These are phyloP conservation scores for Sporobolomyces roseus DNA, from an alignment of 768 basidiomycete genomes.

Conservation along the genomic window DNA sequence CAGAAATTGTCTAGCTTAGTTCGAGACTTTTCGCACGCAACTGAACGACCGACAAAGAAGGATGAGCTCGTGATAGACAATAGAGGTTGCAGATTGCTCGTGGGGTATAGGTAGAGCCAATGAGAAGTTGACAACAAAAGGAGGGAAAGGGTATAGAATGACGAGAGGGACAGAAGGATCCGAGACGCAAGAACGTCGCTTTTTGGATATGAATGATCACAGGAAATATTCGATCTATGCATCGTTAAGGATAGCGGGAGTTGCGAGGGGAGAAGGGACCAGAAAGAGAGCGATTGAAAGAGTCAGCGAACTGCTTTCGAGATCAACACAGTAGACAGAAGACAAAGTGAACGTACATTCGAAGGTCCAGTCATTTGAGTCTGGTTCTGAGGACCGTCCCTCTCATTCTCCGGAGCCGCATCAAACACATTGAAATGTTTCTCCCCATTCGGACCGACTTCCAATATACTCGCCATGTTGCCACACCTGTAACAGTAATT, in stretches of 20 bases:
- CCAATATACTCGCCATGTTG: slow-evolving; percentile 91
- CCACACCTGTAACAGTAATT: slow-evolving; percentile 99
- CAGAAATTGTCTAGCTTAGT: too few relatives aligned
- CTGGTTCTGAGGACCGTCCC: slow-evolving; percentile 68
- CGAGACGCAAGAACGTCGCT: background rate
- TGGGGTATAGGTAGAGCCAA: too few relatives aligned
- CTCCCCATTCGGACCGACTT: slow-evolving; percentile 79
- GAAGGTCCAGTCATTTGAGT: slow-evolving; percentile 20
- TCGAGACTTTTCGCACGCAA: too few relatives aligned
- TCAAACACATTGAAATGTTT: slow-evolving; percentile 98
- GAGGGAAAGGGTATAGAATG: background rate
- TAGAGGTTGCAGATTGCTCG: too few relatives aligned
- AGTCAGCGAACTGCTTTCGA: too few relatives aligned
- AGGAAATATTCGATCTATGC: slow-evolving; percentile 41
- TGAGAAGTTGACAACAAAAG: too few relatives aligned
- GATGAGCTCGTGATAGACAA: too few relatives aligned
- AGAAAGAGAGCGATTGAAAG: too few relatives aligned
- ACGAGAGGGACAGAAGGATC: background rate
- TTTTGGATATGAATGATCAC: slow-evolving; percentile 4
- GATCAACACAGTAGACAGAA: too few relatives aligned
- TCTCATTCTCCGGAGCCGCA: slow-evolving; percentile 95
- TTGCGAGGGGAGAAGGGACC: too few relatives aligned
- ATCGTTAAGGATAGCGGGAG: too few relatives aligned
- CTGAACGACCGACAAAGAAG: too few relatives aligned
- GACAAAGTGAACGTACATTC: background rate